Conservation (phyloP, 1,284 basidiomycete genomes). For the Exobasidium rhododendri region DNA sequence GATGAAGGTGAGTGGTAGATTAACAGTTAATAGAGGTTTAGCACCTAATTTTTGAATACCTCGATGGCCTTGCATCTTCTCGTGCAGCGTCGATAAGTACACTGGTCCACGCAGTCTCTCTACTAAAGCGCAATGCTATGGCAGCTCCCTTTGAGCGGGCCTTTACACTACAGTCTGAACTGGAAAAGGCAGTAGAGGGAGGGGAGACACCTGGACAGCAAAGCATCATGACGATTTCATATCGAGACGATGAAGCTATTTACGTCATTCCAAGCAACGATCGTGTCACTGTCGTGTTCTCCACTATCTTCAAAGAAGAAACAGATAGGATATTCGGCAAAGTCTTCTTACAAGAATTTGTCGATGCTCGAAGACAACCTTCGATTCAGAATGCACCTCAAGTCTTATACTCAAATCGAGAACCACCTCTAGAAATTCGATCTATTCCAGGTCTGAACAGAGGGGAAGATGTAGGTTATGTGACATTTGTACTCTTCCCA, state of each 20-base stretch:
- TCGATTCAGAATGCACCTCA: constrained; percentile 95
- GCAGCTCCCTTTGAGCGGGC: constrained; percentile 91
- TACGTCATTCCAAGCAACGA: constrained; percentile 89
- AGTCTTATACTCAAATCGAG: constrained; percentile 92
- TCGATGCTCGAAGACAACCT: constrained; percentile 88
- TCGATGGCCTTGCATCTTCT: constrained; percentile 12
- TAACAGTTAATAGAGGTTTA: too few relatives aligned
- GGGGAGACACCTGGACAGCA: constrained; percentile 56
- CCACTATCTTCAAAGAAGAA: constrained; percentile 93
- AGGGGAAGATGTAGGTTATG: constrained; percentile 91
- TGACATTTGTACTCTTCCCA: constrained; percentile 97
- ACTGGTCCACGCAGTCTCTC: constrained; percentile 75
- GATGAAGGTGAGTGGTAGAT: constrained; percentile 66
- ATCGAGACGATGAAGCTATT: constrained; percentile 88
- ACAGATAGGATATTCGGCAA: constrained; percentile 95
- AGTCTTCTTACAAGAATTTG: constrained; percentile 98
- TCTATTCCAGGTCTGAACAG: constrained; percentile 75
- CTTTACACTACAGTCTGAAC: constrained; percentile 78
- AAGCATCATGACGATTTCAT: constrained; percentile 87
- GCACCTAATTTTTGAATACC: neutral
- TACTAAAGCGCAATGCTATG: constrained; percentile 89
- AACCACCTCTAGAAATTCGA: constrained; percentile 92
- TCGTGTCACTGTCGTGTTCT: constrained; percentile 96
- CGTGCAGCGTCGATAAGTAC: constrained; percentile 52
- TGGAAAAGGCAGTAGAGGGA: constrained; percentile 66